phyloP scores from a whole-genome alignment of 371 early-diverging fungal species.

The Mucor irregularis region DNA sequence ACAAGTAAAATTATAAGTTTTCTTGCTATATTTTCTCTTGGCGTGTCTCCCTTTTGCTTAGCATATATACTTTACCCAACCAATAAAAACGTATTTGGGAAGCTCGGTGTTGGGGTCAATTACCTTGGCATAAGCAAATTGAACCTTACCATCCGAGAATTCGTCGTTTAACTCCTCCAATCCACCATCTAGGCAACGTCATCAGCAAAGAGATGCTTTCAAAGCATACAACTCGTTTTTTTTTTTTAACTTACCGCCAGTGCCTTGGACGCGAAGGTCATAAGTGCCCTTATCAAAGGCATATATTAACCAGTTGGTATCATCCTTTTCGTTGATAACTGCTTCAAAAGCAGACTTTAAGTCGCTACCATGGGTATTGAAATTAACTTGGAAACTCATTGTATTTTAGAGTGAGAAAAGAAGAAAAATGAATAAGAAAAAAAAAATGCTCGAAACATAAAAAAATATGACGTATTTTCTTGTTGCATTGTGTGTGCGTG shows the following conservation, averaged over 20 bases:
- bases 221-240: background rate
- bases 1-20: background rate
- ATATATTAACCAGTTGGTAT: constrained; percentile 78
- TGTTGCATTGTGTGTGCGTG: too few relatives aligned
- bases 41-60: too few relatives aligned
- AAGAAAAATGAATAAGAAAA: constrained; percentile 3
- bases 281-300: constrained; percentile 83
- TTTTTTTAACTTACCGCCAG: constrained; percentile 54
- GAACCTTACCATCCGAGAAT: constrained; percentile 87
- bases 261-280: constrained; percentile 75
- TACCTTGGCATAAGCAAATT: constrained; percentile 86
- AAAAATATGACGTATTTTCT: too few relatives aligned
- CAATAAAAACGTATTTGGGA: constrained; percentile 88
- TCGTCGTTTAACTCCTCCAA: constrained; percentile 90
- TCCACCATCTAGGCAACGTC: constrained; percentile 62
- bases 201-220: constrained; percentile 1
- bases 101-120: constrained; percentile 86
- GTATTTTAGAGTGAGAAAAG: constrained; percentile 6
- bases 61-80: constrained; percentile 69
- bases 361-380: constrained; percentile 61
- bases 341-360: constrained; percentile 66
- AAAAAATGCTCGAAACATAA: too few relatives aligned
- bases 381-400: constrained; percentile 70
- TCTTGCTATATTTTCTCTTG: too few relatives aligned
- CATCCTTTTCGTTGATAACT: constrained; percentile 61